A percentile compares a stretch with the other conserved stretches of the same genome.
phyloP scores from a whole-genome alignment of 2,329 filamentous ascomycete species.

The Samsoniella hepiali region DNA sequence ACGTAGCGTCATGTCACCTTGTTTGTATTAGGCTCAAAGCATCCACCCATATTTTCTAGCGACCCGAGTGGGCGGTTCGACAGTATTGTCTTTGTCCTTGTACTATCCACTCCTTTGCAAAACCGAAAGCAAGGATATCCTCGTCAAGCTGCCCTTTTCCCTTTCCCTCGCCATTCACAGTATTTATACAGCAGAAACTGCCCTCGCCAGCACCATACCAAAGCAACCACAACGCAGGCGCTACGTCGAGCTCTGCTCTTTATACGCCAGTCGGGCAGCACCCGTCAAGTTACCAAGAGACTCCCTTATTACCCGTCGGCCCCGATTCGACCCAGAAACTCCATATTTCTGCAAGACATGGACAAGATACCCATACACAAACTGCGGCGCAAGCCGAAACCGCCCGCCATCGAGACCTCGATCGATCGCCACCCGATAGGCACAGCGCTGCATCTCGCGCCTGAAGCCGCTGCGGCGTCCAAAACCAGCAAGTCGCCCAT shows the following conservation, averaged over 20 bases:
- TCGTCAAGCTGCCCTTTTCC: not conserved
- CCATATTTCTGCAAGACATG: slow-evolving; percentile 29
- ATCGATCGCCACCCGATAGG: slow-evolving; percentile 33
- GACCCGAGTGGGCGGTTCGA: slow-evolving; percentile 12
- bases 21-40: slow-evolving; percentile 5
- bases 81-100: slow-evolving; percentile 4
- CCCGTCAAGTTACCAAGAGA: not conserved
- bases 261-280: slow-evolving; percentile 9
- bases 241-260: not conserved
- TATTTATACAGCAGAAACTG: not conserved
- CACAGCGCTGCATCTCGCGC: not conserved
- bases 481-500: slow-evolving; percentile 21
- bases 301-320: not conserved
- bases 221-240: not conserved
- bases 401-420: slow-evolving; percentile 41
- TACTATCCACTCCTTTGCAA: slow-evolving; percentile 11
- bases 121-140: not conserved
- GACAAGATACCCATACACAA: slow-evolving; percentile 42
- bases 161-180: not conserved
- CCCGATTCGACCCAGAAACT: not conserved
- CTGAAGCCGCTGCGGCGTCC: not conserved
- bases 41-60: slow-evolving; percentile 8
- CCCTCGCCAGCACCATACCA: not conserved
- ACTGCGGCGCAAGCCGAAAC: slow-evolving; percentile 44
- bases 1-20: slow-evolving; percentile 7